Base-by-base conservation (phyloP, 495 filamentous ascomycete species). In the Aspergillus affinis region DNA sequence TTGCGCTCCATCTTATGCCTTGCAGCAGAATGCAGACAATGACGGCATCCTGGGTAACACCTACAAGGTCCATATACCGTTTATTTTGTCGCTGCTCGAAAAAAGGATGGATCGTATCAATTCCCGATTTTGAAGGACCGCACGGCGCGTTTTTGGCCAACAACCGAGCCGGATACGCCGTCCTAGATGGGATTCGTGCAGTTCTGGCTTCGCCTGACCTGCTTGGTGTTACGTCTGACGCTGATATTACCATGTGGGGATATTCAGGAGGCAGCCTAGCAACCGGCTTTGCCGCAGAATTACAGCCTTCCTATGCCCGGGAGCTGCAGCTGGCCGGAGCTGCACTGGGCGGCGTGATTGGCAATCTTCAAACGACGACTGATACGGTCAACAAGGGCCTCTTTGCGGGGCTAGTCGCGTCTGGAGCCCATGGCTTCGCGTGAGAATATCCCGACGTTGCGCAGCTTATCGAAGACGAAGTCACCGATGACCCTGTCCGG, bases 211-310 rank as follows among this genome's bases (percentile, higher is more conserved):
- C 32, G 19, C 19, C 32, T 4, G 23, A 13, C 36, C 44, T 51
- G 9, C 30, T 29, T 10, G 48, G 51, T 1, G n/a, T 59, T 6
- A 44, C 48, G 4, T 36, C 49, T n/a, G 27, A 23, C 18, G 49
- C 50, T 2, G 27, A 27, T 8, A 27, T 53, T 47, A 75, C 72
- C 0, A 61, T 84, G 64, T 84, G 78, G 78, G 82, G 81, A 18
- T 85, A 83, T 63, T 81, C 77, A 4, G 81, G 82, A n/a, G 82
- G 81, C 9, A 63, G 71, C 0, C 61, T 83, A 13, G 80, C 81
- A 0, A 77, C 67, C 27, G 74, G 65, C 41, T 83, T 74, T 63
- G 81, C 81, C 2, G 71, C 73, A 7, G 81, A 82, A 62, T 54
- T 83, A 18, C 77, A 80, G 47, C 68, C 63, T 10, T 51, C 64